These are phyloP conservation scores for Lasiosphaeriaceae sp. DNA, from an alignment of 495 filamentous ascomycete genomes.

Conservation along the genomic window DNA sequence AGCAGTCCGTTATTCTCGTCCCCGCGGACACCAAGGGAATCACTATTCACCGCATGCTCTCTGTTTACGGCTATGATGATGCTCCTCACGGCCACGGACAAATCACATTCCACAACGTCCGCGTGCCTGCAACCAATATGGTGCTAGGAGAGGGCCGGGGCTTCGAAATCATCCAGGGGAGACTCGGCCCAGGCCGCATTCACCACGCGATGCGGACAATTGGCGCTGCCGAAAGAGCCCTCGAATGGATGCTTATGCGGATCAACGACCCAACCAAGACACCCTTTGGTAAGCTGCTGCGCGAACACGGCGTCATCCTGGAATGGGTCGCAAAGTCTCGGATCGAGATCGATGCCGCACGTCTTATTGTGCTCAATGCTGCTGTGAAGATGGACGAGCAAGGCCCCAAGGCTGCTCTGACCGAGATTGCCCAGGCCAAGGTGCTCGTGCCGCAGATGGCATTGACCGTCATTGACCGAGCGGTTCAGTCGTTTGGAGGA, in stretches of 20 bases:
- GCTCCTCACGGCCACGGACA: slow-evolving; percentile 92
- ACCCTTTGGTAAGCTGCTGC: slow-evolving; percentile 75
- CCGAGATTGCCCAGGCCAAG: slow-evolving; percentile 85
- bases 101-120: slow-evolving; percentile 80
- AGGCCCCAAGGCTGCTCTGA: slow-evolving; percentile 74
- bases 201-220: slow-evolving; percentile 93
- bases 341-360: slow-evolving; percentile 84
- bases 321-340: slow-evolving; percentile 91
- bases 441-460: slow-evolving; percentile 75
- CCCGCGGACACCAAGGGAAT: slow-evolving; percentile 71
- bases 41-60: slow-evolving; percentile 78
- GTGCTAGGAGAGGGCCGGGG: slow-evolving; percentile 86
- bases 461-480: slow-evolving; percentile 77
- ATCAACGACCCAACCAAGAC: slow-evolving; percentile 85
- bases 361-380: slow-evolving; percentile 82
- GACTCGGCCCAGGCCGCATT: slow-evolving; percentile 86
- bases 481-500: slow-evolving; percentile 81
- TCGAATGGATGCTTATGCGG: slow-evolving; percentile 84
- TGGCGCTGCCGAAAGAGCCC: slow-evolving; percentile 76
- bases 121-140: slow-evolving; percentile 71
- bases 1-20: slow-evolving; percentile 87
- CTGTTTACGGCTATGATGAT: slow-evolving; percentile 91
- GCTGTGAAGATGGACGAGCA: slow-evolving; percentile 84
- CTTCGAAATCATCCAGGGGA: slow-evolving; percentile 96
- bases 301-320: slow-evolving; percentile 83